Base-by-base conservation (phyloP, 1,284 basidiomycete genomes). In the Trichosporon sp. region DNA sequence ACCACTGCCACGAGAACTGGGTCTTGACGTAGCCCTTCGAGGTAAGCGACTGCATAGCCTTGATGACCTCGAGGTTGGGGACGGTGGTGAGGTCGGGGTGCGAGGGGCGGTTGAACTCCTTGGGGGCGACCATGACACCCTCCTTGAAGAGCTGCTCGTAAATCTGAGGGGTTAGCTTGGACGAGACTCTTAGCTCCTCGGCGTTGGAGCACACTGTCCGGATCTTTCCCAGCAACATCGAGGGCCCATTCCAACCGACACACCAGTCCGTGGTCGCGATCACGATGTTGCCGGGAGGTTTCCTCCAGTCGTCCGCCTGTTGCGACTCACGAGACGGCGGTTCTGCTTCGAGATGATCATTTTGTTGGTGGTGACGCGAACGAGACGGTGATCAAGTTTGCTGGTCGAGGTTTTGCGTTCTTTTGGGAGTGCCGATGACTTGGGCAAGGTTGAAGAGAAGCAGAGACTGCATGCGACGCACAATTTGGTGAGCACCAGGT, bases 61-160 rank as follows among this genome's bases (percentile, higher is more conserved):
- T 99, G 90, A 99, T 97, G 80, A 99, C 97, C 85, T 98, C 89
- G 77, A 99, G 91, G 88, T 99, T 99, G 78, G 93, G 92, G 81
- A 98, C 91, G 76, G 96, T 92, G 75, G 84, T 78, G 78, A 99
- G 90, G 83, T 98, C 96, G 82, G 97, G 94, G 85, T 99, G 97
- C 86, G 96, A 94, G 71, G 94, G 92, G 73, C 93, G 92, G 85
- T 98, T 96, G 88, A 89, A 98, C 87, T 99, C 95, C 89, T 99
- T 99, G 89, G 97, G 96, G 82, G 96, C 96, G 84, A 99, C 96
- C 84, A 98, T 88, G 77, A 98, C 97, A 82, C 97, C 96, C 91
- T 98, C 95, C 87, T 96, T 96, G 92, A 98, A 98, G 89, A 98
- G 94, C 88, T 91, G 91, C 88, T 98, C 94, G 88, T 96, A 96